phyloP scores from a whole-genome alignment of 352 stramenopile genomes.

The Phytophthora pluvialis region DNA sequence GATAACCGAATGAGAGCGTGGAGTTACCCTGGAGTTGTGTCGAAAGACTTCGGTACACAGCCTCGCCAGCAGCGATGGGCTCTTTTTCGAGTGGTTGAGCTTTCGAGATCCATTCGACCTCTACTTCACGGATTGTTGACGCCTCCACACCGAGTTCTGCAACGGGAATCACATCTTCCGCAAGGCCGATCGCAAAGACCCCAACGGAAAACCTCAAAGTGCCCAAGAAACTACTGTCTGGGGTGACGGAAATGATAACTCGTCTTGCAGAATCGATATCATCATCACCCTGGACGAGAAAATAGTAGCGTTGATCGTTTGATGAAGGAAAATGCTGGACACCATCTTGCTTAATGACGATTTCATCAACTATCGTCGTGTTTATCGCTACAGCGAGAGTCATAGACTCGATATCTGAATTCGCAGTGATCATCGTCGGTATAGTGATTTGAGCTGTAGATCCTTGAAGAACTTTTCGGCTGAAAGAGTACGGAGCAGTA shows the following conservation, averaged over 20 bases:
- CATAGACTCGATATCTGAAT: slow-evolving; percentile 23
- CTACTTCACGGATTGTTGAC: slow-evolving; percentile 24
- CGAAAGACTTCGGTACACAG: slow-evolving; percentile 40
- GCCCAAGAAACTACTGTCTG: slow-evolving; percentile 29
- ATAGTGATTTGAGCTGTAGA: slow-evolving; percentile 24
- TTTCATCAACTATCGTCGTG: slow-evolving; percentile 5
- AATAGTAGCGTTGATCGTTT: slow-evolving; percentile 15
- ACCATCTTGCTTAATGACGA: slow-evolving; percentile 19
- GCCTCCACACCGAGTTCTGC: slow-evolving; percentile 20
- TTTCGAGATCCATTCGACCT: slow-evolving; percentile 37
- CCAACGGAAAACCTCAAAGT: slow-evolving; percentile 28
- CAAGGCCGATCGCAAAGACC: slow-evolving; percentile 15
- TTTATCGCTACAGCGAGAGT: slow-evolving; percentile 21
- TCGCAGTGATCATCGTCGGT: slow-evolving; percentile 7
- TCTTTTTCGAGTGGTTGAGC: slow-evolving; percentile 4
- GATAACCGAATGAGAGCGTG: slow-evolving; percentile 43
- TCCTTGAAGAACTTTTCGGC: slow-evolving; percentile 27
- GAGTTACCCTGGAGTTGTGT: slow-evolving; percentile 29
- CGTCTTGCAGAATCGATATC: slow-evolving; percentile 14
- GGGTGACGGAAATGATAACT: slow-evolving; percentile 27
- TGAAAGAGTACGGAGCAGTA: slow-evolving; percentile 24
- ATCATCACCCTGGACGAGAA: slow-evolving; percentile 18
- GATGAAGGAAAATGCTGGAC: slow-evolving; percentile 9
- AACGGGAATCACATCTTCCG: slow-evolving; percentile 9
- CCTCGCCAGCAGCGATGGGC: slow-evolving; percentile 1